Evolutionary conservation across 441 rosid genomes (phyloP).

Genomic region (Gossypium gossypioides): DNA sequence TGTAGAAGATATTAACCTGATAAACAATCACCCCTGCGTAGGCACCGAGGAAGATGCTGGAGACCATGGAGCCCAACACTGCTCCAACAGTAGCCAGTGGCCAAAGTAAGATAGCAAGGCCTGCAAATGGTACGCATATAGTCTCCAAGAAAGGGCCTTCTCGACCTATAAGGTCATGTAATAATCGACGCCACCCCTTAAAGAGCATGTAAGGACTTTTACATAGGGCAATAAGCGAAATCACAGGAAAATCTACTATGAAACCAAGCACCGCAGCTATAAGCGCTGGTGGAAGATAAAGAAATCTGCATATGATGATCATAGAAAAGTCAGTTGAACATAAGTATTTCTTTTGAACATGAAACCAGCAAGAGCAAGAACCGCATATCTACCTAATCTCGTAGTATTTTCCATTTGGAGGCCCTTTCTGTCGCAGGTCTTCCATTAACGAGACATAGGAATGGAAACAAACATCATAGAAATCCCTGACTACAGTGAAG

Average conservation of each 20-base stretch:
- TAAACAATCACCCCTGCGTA: constrained; percentile 69
- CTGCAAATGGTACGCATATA: constrained; percentile 92
- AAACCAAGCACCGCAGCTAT: constrained; percentile 47
- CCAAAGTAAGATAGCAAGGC: constrained; percentile 89
- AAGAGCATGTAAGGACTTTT: constrained; percentile 88
- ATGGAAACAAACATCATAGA: constrained; percentile 63
- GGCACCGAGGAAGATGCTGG: constrained; percentile 78
- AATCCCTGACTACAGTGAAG: constrained; percentile 60
- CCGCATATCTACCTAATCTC: constrained; percentile 62
- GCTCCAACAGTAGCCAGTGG: constrained; percentile 84
- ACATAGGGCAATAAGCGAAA: constrained; percentile 57
- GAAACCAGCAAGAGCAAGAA: neutral
- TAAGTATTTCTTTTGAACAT: neutral
- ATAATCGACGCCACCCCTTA: constrained; percentile 86
- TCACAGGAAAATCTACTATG: constrained; percentile 49
- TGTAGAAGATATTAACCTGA: constrained; percentile 40
- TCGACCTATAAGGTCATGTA: constrained; percentile 88
- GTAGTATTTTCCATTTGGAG: constrained; percentile 43
- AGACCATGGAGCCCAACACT: constrained; percentile 55
- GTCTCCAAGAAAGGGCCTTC: constrained; percentile 98
- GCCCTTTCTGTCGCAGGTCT: constrained; percentile 41
- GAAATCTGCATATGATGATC: constrained; percentile 39
- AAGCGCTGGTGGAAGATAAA: constrained; percentile 55
- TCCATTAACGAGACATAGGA: constrained; percentile 67
- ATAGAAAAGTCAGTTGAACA: neutral